Percentiles rank a stretch among this genome's conserved stretches.
These are phyloP conservation scores for Colletotrichum destructivum DNA, from an alignment of 2,329 filamentous ascomycete species.

Conservation along the genomic window DNA sequence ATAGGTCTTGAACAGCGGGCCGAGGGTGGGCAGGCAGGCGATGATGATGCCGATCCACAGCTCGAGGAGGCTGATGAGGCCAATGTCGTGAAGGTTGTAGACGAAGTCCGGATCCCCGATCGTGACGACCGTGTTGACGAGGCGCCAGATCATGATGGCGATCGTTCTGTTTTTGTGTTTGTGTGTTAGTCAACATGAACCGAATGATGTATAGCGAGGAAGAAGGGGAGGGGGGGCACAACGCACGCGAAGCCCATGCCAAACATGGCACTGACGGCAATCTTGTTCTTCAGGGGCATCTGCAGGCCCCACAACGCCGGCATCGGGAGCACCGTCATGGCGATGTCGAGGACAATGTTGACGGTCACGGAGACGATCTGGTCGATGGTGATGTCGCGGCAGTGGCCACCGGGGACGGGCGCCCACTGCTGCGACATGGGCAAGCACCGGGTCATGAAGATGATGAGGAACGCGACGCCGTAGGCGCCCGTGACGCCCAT, in stretches of 20 bases:
- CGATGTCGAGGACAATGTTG: slow-evolving; percentile 50
- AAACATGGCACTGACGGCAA: slow-evolving; percentile 51
- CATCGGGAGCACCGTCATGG: slow-evolving; percentile 58
- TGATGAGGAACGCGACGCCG: slow-evolving; percentile 48
- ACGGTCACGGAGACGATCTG: slow-evolving; percentile 46
- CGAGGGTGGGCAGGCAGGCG: slow-evolving; percentile 60
- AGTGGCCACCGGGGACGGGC: slow-evolving; percentile 52
- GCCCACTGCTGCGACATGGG: slow-evolving; percentile 52
- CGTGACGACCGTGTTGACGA: slow-evolving; percentile 48
- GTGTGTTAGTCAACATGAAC: background rate
- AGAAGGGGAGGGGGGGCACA: background rate
- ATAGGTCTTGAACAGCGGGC: slow-evolving; percentile 48
- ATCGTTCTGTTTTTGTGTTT: slow-evolving; percentile 49
- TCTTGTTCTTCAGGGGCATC: slow-evolving; percentile 56
- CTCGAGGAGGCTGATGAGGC: slow-evolving; percentile 55
- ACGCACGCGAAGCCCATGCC: slow-evolving; percentile 52
- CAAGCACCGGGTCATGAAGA: slow-evolving; percentile 51
- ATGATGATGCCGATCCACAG: slow-evolving; percentile 57
- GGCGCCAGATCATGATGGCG: slow-evolving; percentile 56
- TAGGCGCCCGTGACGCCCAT: slow-evolving; percentile 48
- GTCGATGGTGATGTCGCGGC: slow-evolving; percentile 50
- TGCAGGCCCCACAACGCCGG: slow-evolving; percentile 60
- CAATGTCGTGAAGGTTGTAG: slow-evolving; percentile 50
- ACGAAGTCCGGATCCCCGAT: slow-evolving; percentile 44
- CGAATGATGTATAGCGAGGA: too few relatives aligned